Conservation (phyloP, 306 rosid genomes). For the Coriaria nepalensis region DNA sequence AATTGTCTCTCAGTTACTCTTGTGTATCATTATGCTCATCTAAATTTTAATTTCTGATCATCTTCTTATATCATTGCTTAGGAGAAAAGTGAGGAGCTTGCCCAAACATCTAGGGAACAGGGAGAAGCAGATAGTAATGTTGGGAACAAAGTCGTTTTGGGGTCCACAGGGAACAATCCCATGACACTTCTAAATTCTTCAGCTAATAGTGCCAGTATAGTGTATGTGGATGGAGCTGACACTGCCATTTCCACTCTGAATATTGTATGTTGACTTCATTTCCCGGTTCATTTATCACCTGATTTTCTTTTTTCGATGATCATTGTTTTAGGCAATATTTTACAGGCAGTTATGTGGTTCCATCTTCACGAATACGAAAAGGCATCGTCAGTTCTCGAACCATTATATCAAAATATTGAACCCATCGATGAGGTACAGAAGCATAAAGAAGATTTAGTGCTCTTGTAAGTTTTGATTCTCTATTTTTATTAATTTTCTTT, state of each 20-base stretch:
- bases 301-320: background rate
- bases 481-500: constrained; percentile 19
- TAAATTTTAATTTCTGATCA: constrained; percentile 15
- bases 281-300: background rate
- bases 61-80: constrained; percentile 26
- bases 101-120: constrained; percentile 56
- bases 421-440: constrained; percentile 75
- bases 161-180: constrained; percentile 52
- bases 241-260: constrained; percentile 49
- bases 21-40: background rate
- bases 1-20: constrained; percentile 2
- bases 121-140: constrained; percentile 34
- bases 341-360: constrained; percentile 88
- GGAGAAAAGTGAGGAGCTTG: constrained; percentile 62
- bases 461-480: constrained; percentile 8
- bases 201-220: constrained; percentile 26
- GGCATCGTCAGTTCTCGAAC: constrained; percentile 73
- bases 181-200: constrained; percentile 33
- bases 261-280: constrained; percentile 19
- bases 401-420: constrained; percentile 85
- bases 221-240: constrained; percentile 71
- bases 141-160: constrained; percentile 49
- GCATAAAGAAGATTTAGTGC: constrained; percentile 8
- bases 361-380: constrained; percentile 74
- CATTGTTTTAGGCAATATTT: constrained; percentile 1